Evolutionary conservation across 768 basidiomycete species (phyloP).

Genomic region (Cyclocybe cylindracea): DNA sequence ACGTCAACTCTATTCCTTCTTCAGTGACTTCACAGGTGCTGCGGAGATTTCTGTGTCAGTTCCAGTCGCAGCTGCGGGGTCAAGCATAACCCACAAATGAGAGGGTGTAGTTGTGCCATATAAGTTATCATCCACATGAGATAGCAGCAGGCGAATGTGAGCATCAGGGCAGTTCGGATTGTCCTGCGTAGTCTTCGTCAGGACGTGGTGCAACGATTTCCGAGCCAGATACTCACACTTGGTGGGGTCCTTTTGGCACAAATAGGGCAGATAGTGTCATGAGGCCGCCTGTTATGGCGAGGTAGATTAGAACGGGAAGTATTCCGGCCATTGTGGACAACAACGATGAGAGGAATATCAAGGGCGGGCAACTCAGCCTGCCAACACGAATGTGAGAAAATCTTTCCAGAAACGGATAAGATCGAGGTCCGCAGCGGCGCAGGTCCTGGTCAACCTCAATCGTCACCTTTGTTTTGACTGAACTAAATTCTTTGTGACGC

Average conservation of each 20-base stretch:
- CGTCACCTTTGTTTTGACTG: too few species aligned
- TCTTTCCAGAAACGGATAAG: too few species aligned
- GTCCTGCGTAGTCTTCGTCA: constrained; percentile 50
- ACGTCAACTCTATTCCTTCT: constrained; percentile 8
- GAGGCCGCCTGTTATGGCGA: constrained; percentile 64
- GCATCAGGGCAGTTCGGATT: constrained; percentile 76
- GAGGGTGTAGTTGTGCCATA: constrained; percentile 89
- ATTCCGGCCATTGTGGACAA: constrained; percentile 60
- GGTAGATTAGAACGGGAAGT: constrained; percentile 67
- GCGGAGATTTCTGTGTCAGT: constrained; percentile 1
- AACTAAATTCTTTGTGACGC: too few species aligned
- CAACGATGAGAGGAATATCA: constrained; percentile 1
- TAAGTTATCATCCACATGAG: constrained; percentile 99
- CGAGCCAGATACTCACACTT: constrained; percentile 64
- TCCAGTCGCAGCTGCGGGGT: too few species aligned
- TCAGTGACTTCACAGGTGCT: constrained; percentile 24
- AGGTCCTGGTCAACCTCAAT: too few species aligned
- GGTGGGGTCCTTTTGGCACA: constrained; percentile 84
- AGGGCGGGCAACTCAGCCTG: background rate
- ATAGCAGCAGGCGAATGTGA: constrained; percentile 83
- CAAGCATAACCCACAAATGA: constrained; percentile 64
- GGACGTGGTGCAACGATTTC: background rate
- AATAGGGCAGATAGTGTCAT: constrained; percentile 67
- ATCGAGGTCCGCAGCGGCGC: too few species aligned
- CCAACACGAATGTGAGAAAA: background rate